Evolutionary conservation across 345 rosid species (phyloP), one percentile per base, ranked within the genome.

Genomic region (Firmiana major): DNA sequence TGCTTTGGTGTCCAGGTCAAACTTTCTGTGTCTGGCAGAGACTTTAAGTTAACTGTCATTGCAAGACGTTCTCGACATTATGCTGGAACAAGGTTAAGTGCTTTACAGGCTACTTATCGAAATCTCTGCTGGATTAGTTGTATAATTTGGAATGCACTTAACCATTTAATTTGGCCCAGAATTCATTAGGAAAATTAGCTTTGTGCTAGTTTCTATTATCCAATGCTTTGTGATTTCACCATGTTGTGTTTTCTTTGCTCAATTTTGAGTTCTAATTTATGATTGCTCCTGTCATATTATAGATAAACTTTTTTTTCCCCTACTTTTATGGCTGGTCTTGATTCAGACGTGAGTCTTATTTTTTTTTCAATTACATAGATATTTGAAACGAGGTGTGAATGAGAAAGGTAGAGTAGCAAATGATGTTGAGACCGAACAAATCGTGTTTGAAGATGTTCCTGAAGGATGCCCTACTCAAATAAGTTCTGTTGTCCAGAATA

Each of bases 341-440:
- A 8, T 26, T 42, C 77, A 28, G 34, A 80, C 10, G 21, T 43
- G 43, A 46, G 57, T 51, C 55, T 85, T 70, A 48, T 80, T 79
- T 19, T 22, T 22, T 13, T 76, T 81, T 76, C 74, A 71, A 60
- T 72, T 70, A 72, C 43, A 34, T 81, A 96, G 99, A 74, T 96
- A 90, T 78, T 81, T 92, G 79, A 93, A 91, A 80, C 97, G 98
- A 24, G 99, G 99, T 42, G 97, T 96, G 64, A 93, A 96, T 79
- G 93, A 90, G 80, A 93, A 89, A 85, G 99, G 99, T 70, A 86
- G 94, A 84, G 99, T 96, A 57, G 99, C 99, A 72, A 96, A 96
- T 81, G 99, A 96, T 86, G 99, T 96, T n/a, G 99, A 96, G 90
- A 93, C 98, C 0, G 99, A 96, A 70, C 99, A 96, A 78, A 92